Base-by-base conservation (phyloP, 345 rosid species). In the Populus pruinosa region DNA sequence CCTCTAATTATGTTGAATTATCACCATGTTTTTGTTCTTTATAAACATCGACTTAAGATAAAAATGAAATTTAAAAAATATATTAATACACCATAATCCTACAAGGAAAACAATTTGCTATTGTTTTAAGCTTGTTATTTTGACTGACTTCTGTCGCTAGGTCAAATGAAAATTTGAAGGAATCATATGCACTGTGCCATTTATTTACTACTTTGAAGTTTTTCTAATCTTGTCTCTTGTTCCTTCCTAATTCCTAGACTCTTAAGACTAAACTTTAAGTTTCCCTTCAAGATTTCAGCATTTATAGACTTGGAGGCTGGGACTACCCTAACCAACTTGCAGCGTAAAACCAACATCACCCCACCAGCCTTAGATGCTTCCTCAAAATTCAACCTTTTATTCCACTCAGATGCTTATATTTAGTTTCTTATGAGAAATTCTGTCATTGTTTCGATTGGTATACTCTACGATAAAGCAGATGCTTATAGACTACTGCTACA, bases 281-380 rank as follows among this genome's bases (percentile, higher is more conserved):
- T 85, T 75, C 86, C 66, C 76, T 74, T 36, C 79, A 80, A 72
- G 77, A 83, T 83, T 81, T 84, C 35, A 76, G 20, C 64, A 70
- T 55, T 74, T 67, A 17, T 73, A 78, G 81, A 83, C 36, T 63
- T 55, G 50, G 82, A 83, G 84, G 75, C 49, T 67, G 83, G 86
- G 90, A 74, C 85, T 74, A 83, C 63, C 27, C 82, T 59, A 49
- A 21, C 47, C 97, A 86, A 91, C 88, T 93, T 90, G 91, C 87
- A 79, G 72, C 71, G 79, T 74, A 76, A 76, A 77, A 72, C 83
- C 82, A 55, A 7, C 83, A 85, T 82, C 82, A 75, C 82, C 56
- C 82, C 85, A 79, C 90, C 86, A 68, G 43, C 83, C 76, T 83
- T 80, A 71, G 75, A 88, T 82, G 73, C 90, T 77, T 73, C 59